Conservation (phyloP, 1,284 basidiomycete species). For the Malassezia arunalokei region DNA sequence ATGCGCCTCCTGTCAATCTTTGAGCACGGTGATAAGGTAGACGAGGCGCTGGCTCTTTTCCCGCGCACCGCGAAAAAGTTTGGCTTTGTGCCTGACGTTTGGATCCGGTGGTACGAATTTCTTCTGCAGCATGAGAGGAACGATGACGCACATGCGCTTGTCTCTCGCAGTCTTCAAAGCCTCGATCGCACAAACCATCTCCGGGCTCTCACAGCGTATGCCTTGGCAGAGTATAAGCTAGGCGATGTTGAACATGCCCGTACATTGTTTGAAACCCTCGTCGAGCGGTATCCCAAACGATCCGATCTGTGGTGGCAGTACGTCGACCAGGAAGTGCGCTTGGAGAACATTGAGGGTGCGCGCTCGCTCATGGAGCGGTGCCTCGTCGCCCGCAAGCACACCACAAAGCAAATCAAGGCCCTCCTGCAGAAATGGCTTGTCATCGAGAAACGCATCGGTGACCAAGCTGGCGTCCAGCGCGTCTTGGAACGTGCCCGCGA, state of each 20-base stretch:
- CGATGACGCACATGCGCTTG: constrained; percentile 69
- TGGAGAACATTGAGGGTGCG: constrained; percentile 55
- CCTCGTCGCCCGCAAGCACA: constrained; percentile 64
- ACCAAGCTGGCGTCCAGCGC: constrained; percentile 63
- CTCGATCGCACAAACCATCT: constrained; percentile 91
- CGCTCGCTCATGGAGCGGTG: constrained; percentile 65
- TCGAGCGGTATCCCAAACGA: constrained; percentile 83
- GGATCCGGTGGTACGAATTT: constrained; percentile 72
- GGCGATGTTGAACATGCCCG: constrained; percentile 88
- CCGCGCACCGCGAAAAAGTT: constrained; percentile 64
- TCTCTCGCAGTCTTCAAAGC: constrained; percentile 80
- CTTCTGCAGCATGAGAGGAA: constrained; percentile 60
- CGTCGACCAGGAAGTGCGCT: constrained; percentile 82
- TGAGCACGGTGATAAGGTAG: constrained; percentile 63
- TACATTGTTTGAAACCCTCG: constrained; percentile 89
- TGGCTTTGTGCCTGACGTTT: constrained; percentile 74
- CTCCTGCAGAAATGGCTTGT: constrained; percentile 81
- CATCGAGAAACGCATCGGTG: constrained; percentile 72
- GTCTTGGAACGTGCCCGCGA: constrained; percentile 81
- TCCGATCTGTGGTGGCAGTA: constrained; percentile 95
- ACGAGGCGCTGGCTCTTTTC: constrained; percentile 31
- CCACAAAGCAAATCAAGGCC: constrained; percentile 84
- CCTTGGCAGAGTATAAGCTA: constrained; percentile 83
- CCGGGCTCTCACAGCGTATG: constrained; percentile 85
- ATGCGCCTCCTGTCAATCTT: constrained; percentile 72